A percentile compares a stretch with the other conserved stretches of the same genome.
Evolutionary conservation across 2,329 filamentous ascomycete species (phyloP).

Genomic region (Pyrenophora tritici-repentis): DNA sequence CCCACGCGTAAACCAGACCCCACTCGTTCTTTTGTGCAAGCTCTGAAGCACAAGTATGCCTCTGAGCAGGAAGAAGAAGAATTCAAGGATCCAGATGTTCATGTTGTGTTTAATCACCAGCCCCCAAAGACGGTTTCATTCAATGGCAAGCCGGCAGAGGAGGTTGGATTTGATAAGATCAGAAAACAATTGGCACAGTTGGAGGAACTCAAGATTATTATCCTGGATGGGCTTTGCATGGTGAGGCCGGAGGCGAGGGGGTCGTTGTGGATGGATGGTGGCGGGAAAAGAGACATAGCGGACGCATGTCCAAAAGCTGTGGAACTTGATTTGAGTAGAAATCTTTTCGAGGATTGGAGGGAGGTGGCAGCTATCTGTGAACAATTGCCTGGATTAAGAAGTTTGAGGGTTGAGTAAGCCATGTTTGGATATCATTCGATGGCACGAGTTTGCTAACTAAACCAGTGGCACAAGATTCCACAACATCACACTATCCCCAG

Average conservation of each 20-base stretch:
- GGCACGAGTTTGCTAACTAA: slow-evolving; percentile 6
- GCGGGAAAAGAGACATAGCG: slow-evolving; percentile 55
- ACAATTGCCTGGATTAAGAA: slow-evolving; percentile 68
- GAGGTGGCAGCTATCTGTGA: slow-evolving; percentile 73
- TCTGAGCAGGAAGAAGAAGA: slow-evolving; percentile 44
- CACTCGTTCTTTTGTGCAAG: slow-evolving; percentile 75
- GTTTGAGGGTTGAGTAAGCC: slow-evolving; percentile 72
- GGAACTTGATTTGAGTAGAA: slow-evolving; percentile 84
- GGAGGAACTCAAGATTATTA: slow-evolving; percentile 75
- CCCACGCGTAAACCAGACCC: slow-evolving; percentile 72
- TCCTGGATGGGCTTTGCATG: slow-evolving; percentile 78
- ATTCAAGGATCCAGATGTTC: slow-evolving; percentile 43
- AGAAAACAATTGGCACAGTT: slow-evolving; percentile 77
- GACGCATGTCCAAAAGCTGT: slow-evolving; percentile 62
- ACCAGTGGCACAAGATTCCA: slow-evolving; percentile 74
- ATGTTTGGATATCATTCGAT: not conserved
- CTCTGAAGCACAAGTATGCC: slow-evolving; percentile 83
- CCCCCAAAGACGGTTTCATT: slow-evolving; percentile 65
- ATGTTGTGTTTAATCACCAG: slow-evolving; percentile 38
- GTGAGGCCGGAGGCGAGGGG: slow-evolving; percentile 40
- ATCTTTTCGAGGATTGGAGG: slow-evolving; percentile 71
- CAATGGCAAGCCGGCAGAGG: slow-evolving; percentile 82
- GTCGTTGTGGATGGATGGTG: slow-evolving; percentile 31
- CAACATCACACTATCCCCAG: slow-evolving; percentile 29
- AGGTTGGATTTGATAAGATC: slow-evolving; percentile 95